Conservation (phyloP, 2,329 filamentous ascomycete genomes). For the Harringtonia aguacate region DNA sequence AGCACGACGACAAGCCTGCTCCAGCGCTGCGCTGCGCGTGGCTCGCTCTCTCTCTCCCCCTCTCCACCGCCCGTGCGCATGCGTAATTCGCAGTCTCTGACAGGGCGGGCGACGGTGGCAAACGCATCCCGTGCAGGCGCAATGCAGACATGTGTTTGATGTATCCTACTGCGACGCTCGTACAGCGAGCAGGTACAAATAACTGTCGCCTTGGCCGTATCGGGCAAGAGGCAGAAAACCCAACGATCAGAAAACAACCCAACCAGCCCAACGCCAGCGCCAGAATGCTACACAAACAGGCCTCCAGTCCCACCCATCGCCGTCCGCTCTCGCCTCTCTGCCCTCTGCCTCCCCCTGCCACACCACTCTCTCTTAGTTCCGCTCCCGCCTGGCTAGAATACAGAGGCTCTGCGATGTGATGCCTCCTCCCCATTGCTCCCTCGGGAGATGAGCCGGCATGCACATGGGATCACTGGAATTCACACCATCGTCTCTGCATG, state of each 20-base stretch:
- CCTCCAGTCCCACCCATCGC: not conserved
- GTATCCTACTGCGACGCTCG: too few species aligned
- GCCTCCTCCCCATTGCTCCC: conserved; percentile 7
- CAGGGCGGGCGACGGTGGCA: too few species aligned
- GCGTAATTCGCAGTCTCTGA: too few species aligned
- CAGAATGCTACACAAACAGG: not conserved
- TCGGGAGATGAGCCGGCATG: conserved; percentile 14
- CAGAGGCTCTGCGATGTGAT: too few species aligned
- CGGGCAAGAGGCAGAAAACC: not conserved
- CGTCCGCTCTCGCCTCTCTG: not conserved
- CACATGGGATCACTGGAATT: conserved; percentile 16
- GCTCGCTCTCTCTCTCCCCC: too few species aligned
- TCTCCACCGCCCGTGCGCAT: too few species aligned
- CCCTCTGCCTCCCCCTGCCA: not conserved
- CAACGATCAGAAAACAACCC: not conserved
- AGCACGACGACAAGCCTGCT: too few species aligned
- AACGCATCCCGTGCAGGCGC: too few species aligned
- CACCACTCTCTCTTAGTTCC: not conserved
- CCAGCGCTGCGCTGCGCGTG: too few species aligned
- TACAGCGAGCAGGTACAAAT: too few species aligned
- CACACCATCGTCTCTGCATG: conserved; percentile 5
- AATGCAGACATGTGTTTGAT: too few species aligned
- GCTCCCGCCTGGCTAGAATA: too few species aligned
- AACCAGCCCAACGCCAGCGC: conserved; percentile 5
- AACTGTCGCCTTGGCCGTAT: not conserved